Evolutionary conservation across 1,139 yeast genomes (phyloP), one percentile per base, ranked within the genome.

Genomic region (Debaryomyces udenii): DNA sequence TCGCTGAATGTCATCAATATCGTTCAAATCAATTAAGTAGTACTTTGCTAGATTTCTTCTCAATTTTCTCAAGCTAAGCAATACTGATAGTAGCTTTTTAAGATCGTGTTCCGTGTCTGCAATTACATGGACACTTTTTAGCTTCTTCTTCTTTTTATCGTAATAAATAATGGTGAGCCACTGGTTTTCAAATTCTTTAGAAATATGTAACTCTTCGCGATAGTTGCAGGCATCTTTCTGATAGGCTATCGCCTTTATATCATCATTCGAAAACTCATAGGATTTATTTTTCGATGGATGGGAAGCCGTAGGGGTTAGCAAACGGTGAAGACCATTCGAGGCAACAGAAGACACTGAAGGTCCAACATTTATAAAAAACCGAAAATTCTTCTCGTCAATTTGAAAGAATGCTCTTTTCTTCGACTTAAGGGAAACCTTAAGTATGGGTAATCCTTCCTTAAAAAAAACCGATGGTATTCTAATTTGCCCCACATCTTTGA

Each of bases 151-250:
- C 41, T 79, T 65, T 44, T 78, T 77, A 50, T 77, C 74, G 32
- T 69, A 76, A 56, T 88, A 91, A 10, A 88, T 79, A 24, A 93
- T 77, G 0, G 96, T 83, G 1, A 88, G 74, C 99, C 99, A 93
- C 14, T 79, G 68, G 10, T 71, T 67, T 37, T 81, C 81, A 40
- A 76, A 77, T 37, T 85, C 90, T 35, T 79, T 68, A 1, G 91
- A 78, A 1, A 90, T 76, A 35, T 84, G 83, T 48, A 87, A 76
- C 59, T 88, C 96, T 55, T 91, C 96, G 44, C 96, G 69, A 56
- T 89, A 91, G 48, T 86, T 86, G 20, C 78, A 73, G 1, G 96
- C 97, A 50, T 85, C 86, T 10, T 72, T 75, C 9, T 83, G 89
- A 9, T 76, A 69, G 40, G 90, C 66, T 1, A 89, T 75, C 42